Evolutionary conservation across 768 basidiomycete genomes (phyloP).

Genomic region (Tricholoma terreum): DNA sequence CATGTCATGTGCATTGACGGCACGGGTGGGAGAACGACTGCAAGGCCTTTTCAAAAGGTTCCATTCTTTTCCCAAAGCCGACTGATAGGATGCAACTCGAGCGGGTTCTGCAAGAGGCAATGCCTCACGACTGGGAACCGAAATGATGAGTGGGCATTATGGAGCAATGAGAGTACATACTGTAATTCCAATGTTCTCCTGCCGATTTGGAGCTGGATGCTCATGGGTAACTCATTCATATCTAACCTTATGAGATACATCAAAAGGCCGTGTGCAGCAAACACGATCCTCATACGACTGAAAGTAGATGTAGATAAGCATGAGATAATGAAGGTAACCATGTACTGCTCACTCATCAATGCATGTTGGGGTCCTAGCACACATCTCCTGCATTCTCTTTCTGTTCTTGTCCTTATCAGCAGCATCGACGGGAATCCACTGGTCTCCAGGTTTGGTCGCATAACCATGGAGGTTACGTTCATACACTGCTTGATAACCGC

Average conservation of each 20-base stretch:
- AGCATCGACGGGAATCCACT: neutral
- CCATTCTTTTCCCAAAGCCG: neutral
- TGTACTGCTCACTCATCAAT: neutral
- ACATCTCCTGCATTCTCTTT: neutral
- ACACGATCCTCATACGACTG: neutral
- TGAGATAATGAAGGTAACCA: neutral
- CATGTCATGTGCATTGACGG: neutral
- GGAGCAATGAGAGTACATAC: neutral
- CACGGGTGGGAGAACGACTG: neutral
- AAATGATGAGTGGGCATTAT: neutral
- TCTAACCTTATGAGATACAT: neutral
- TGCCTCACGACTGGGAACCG: neutral
- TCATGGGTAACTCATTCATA: neutral
- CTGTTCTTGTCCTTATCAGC: neutral
- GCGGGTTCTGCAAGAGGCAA: neutral
- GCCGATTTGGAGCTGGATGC: neutral
- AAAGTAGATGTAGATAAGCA: neutral
- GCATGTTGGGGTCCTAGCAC: neutral
- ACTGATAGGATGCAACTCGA: neutral
- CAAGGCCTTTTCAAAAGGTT: neutral
- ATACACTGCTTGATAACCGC: neutral
- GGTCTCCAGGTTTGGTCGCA: neutral
- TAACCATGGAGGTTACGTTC: neutral
- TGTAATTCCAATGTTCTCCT: neutral
- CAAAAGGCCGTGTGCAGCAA: neutral